Conservation (phyloP, 768 basidiomycete genomes). For the Leccinum rimulosum region DNA sequence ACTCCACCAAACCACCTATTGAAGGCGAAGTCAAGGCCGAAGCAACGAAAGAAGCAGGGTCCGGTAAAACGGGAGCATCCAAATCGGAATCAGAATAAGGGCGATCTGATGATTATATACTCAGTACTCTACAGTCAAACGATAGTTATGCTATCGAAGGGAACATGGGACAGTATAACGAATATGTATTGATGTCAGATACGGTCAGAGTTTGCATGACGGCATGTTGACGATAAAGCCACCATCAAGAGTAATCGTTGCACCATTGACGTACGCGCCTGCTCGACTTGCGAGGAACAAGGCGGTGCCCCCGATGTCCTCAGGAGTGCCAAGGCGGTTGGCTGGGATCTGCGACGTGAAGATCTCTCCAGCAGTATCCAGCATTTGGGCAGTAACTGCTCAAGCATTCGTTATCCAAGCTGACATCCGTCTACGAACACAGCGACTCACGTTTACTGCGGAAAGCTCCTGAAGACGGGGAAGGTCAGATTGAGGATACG, state of each 20-base stretch:
- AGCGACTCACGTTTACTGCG: slow-evolving; percentile 39
- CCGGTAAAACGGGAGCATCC: neutral
- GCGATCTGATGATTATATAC: slow-evolving; percentile 2
- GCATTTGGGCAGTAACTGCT: slow-evolving; percentile 53
- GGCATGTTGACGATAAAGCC: slow-evolving; percentile 47
- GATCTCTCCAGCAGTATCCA: slow-evolving; percentile 43
- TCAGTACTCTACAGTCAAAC: slow-evolving; percentile 1
- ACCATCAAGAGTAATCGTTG: slow-evolving; percentile 61
- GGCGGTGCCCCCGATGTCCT: slow-evolving; percentile 63
- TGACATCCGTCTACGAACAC: neutral
- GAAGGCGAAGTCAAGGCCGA: slow-evolving; percentile 9
- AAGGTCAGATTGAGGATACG: neutral
- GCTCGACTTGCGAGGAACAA: slow-evolving; percentile 61
- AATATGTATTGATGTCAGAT: slow-evolving; percentile 10
- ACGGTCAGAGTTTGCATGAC: slow-evolving; percentile 26
- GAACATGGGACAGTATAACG: neutral
- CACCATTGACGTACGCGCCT: slow-evolving; percentile 61
- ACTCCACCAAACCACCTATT: slow-evolving; percentile 8
- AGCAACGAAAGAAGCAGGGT: slow-evolving; percentile 1
- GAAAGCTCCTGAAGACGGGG: slow-evolving; percentile 32
- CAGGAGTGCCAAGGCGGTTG: slow-evolving; percentile 55
- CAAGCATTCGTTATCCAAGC: neutral
- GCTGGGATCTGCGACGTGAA: slow-evolving; percentile 46
- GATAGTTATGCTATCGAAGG: neutral
- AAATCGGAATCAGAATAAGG: slow-evolving; percentile 5